These are phyloP conservation scores for Eimeria acervulina DNA, from an alignment of 169 alveolate species.

Conservation along the genomic window DNA sequence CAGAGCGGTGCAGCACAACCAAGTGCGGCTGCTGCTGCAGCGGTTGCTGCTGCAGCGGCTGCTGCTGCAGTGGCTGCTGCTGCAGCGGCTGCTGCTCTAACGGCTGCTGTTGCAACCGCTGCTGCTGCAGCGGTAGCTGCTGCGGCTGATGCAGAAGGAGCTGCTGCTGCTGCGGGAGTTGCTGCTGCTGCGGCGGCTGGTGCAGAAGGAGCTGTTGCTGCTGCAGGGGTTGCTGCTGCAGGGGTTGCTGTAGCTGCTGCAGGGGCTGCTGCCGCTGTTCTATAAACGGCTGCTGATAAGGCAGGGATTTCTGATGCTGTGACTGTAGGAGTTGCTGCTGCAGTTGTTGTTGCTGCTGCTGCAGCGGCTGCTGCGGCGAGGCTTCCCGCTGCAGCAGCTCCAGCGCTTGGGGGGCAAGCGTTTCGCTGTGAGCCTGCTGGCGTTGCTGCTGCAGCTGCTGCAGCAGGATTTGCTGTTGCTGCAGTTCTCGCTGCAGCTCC, in stretches of 20 bases:
- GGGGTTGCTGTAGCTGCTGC: too few species aligned
- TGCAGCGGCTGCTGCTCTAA: background rate
- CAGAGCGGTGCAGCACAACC: background rate
- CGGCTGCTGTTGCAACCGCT: background rate
- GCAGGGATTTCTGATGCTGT: too few species aligned
- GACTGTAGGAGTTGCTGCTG: too few species aligned
- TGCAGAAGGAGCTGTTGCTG: too few species aligned
- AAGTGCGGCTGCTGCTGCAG: constrained; percentile 12
- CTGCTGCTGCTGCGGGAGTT: background rate
- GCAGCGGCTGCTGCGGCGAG: background rate
- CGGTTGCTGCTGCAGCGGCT: background rate
- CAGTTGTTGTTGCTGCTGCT: background rate
- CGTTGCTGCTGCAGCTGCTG: constrained; percentile 58
- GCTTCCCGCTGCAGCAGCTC: constrained; percentile 9
- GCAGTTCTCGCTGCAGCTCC: constrained; percentile 11
- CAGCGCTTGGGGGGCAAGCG: background rate
- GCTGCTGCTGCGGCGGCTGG: too few species aligned
- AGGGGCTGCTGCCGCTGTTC: too few species aligned
- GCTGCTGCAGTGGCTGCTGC: background rate
- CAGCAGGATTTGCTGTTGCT: constrained; percentile 12
- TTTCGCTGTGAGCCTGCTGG: background rate
- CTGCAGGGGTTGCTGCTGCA: too few species aligned
- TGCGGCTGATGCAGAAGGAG: background rate
- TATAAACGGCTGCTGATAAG: background rate
- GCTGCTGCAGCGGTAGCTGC: background rate